Evolutionary conservation across 805 yeast genomes (phyloP).

Genomic region (Starmerella apis): DNA sequence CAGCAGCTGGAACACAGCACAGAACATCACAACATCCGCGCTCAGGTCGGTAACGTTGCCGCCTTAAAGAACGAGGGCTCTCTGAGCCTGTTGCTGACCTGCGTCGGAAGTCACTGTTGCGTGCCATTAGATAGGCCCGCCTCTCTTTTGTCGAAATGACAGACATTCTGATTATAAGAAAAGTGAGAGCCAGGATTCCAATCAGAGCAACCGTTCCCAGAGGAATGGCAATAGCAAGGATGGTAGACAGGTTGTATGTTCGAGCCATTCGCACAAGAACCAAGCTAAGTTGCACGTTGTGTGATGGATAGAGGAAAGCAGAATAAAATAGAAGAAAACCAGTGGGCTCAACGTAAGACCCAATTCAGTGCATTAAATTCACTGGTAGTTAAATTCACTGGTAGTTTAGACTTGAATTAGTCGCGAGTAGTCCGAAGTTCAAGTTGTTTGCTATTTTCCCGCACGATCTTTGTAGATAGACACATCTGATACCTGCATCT

Average conservation of each 20-base stretch:
- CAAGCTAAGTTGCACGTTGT: too few species aligned
- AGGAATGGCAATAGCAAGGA: constrained; percentile 26
- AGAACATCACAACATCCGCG: background rate
- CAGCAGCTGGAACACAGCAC: background rate
- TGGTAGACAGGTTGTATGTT: constrained; percentile 16
- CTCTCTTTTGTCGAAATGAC: constrained; percentile 3
- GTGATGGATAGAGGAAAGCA: too few species aligned
- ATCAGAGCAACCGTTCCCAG: constrained; percentile 21
- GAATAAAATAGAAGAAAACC: too few species aligned
- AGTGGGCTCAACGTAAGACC: too few species aligned
- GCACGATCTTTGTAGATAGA: background rate
- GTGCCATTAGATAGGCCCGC: constrained; percentile 8
- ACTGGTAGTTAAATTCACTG: too few species aligned
- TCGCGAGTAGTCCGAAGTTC: too few species aligned
- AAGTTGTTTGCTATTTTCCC: background rate
- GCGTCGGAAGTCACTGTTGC: constrained; percentile 12
- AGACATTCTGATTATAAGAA: constrained; percentile 11
- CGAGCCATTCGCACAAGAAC: too few species aligned
- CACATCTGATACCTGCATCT: constrained; percentile 1
- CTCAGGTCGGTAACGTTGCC: background rate
- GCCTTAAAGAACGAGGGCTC: background rate
- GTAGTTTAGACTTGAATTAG: too few species aligned
- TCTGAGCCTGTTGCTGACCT: background rate
- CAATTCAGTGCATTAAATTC: background rate
- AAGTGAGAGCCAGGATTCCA: constrained; percentile 13